Percentiles rank a stretch among this genome's conserved stretches.
These are phyloP conservation scores for Silybum marianum DNA, from an alignment of 129 eudicot species.

Conservation along the genomic window DNA sequence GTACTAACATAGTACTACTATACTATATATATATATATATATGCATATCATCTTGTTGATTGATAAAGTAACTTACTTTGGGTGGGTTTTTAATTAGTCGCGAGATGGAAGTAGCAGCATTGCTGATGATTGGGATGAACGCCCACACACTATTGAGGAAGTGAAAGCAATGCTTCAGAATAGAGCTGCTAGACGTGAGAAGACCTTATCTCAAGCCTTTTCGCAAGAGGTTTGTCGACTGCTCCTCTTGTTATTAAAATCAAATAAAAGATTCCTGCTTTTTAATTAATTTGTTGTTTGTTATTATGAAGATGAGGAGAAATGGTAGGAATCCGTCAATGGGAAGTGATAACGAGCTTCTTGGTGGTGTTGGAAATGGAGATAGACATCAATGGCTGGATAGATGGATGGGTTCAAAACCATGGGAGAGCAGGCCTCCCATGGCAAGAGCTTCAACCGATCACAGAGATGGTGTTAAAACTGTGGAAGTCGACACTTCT, in stretches of 20 bases:
- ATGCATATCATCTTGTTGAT: too few relatives aligned
- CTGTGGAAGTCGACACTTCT: conserved; percentile 78
- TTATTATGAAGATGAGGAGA: conserved; percentile 50
- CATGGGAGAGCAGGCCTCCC: conserved; percentile 60
- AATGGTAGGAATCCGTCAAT: conserved; percentile 61
- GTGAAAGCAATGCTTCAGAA: conserved; percentile 80
- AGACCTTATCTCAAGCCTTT: conserved; percentile 69
- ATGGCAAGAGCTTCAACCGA: conserved; percentile 74
- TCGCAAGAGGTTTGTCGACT: conserved; percentile 62
- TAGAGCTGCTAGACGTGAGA: conserved; percentile 71
- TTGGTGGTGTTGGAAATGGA: conserved; percentile 46
- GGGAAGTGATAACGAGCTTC: conserved; percentile 63
- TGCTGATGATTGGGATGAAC: conserved; percentile 84
- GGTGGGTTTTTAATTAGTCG: conserved; percentile 41
- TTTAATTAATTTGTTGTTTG: neutral
- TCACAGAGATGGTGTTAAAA: conserved; percentile 58
- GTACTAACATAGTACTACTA: conserved; percentile 10
- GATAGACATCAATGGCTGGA: conserved; percentile 69
- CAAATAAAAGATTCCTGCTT: neutral
- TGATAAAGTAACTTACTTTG: neutral
- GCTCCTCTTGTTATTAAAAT: neutral
- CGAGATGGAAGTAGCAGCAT: conserved; percentile 75
- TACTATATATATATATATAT: too few relatives aligned
- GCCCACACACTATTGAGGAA: conserved; percentile 79
- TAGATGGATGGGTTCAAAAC: conserved; percentile 59